Conservation (phyloP, 305 asterid genomes). For the Fraxinus greggii region DNA sequence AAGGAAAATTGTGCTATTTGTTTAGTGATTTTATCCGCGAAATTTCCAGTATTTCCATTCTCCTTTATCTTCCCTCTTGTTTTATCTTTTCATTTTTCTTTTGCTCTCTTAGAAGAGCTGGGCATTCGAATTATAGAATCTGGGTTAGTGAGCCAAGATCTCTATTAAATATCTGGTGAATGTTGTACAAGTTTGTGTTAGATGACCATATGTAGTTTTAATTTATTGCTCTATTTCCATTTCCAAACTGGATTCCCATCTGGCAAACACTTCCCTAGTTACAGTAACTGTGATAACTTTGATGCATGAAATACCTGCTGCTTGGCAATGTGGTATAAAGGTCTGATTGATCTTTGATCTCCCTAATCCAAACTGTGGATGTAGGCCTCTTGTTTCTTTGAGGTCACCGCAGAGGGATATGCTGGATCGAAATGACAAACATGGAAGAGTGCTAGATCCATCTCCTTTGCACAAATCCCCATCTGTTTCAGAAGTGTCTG, state of each 20-base stretch:
- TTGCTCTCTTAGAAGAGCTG: not conserved
- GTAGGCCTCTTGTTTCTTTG: conserved; percentile 41
- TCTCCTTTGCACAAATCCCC: conserved; percentile 41
- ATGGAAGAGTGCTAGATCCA: conserved; percentile 32
- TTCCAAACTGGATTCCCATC: conserved; percentile 6
- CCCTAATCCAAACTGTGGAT: conserved; percentile 31
- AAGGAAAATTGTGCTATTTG: not conserved
- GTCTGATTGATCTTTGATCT: conserved; percentile 12
- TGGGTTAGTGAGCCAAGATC: not conserved
- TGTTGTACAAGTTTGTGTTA: not conserved
- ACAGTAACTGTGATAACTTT: conserved; percentile 1
- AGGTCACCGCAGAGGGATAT: conserved; percentile 63
- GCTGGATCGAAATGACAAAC: conserved; percentile 38
- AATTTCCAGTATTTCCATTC: not conserved
- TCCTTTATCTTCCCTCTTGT: not conserved
- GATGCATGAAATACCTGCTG: conserved; percentile 10
- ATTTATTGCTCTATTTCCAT: not conserved
- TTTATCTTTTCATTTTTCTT: not conserved
- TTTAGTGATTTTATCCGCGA: not conserved
- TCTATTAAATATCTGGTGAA: not conserved
- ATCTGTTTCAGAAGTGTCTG: conserved; percentile 45
- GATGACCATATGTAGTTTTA: not conserved
- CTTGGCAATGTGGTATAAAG: conserved; percentile 8
- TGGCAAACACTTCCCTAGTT: conserved; percentile 18
- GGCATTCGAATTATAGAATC: not conserved